These are phyloP conservation scores for Panus rudis DNA, from an alignment of 768 basidiomycete genomes.

Conservation along the genomic window DNA sequence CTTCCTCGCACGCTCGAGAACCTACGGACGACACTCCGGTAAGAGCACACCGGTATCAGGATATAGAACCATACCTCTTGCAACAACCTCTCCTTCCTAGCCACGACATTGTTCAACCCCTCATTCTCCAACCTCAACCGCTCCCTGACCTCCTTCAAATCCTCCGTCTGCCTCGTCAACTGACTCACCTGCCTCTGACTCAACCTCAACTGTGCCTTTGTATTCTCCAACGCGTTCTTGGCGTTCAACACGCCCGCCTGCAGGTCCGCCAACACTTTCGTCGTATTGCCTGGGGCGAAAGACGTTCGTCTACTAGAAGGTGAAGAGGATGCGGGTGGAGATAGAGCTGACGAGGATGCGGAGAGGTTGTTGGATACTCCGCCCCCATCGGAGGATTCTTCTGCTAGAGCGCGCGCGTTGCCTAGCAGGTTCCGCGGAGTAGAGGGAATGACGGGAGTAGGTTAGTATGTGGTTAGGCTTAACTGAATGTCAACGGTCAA, in stretches of 20 bases:
- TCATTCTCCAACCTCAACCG: constrained; percentile 80
- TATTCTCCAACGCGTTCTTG: constrained; percentile 77
- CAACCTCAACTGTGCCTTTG: constrained; percentile 72
- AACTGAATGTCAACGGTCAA: no score
- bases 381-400: constrained; percentile 51
- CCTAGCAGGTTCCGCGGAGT: constrained; percentile 47
- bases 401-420: constrained; percentile 78
- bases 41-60: neutral
- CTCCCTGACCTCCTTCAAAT: constrained; percentile 83
- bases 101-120: constrained; percentile 80
- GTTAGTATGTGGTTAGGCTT: no score
- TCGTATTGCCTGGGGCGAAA: constrained; percentile 71
- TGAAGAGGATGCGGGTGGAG: constrained; percentile 36
- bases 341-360: constrained; percentile 30
- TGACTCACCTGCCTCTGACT: constrained; percentile 81
- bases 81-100: constrained; percentile 77
- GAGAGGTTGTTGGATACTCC: constrained; percentile 21
- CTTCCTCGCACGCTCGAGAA: constrained; percentile 78
- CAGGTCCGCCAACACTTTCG: constrained; percentile 82
- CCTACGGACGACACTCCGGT: neutral
- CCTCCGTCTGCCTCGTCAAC: constrained; percentile 79
- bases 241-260: constrained; percentile 79
- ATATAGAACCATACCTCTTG: constrained; percentile 55
- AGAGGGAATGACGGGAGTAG: no score
- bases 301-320: constrained; percentile 49